phyloP scores from a whole-genome alignment of 2,329 filamentous ascomycete species.

The Pezicula neosporulosa region DNA sequence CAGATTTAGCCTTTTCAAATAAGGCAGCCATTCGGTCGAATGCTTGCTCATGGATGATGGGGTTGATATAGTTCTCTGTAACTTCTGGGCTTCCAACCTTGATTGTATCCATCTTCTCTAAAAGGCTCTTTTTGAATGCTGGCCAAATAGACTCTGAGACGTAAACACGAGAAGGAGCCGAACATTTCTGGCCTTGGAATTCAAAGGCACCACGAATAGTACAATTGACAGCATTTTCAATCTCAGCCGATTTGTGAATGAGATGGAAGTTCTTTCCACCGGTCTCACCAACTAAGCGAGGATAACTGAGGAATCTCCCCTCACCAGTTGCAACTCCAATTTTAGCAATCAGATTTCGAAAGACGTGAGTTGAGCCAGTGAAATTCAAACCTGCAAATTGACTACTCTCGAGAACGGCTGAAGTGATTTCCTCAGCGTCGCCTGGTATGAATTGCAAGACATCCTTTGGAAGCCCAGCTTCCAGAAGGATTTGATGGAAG shows the following conservation, averaged over 20 bases:
- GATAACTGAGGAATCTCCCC: slow-evolving; percentile 80
- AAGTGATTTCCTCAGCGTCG: slow-evolving; percentile 79
- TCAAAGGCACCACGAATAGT: slow-evolving; percentile 86
- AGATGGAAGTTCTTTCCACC: slow-evolving; percentile 94
- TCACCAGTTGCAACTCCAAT: slow-evolving; percentile 80
- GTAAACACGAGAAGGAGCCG: slow-evolving; percentile 77
- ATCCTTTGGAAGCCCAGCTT: slow-evolving; percentile 82
- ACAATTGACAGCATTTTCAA: slow-evolving; percentile 75
- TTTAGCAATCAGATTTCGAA: slow-evolving; percentile 82
- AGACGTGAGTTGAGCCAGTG: slow-evolving; percentile 88
- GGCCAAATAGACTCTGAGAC: slow-evolving; percentile 73
- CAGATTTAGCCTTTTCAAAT: slow-evolving; percentile 75
- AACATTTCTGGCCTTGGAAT: slow-evolving; percentile 90
- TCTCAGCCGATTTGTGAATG: slow-evolving; percentile 71
- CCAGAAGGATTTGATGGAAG: slow-evolving; percentile 83
- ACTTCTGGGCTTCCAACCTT: slow-evolving; percentile 65
- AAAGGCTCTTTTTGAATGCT: slow-evolving; percentile 63
- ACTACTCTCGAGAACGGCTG: slow-evolving; percentile 69
- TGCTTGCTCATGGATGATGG: slow-evolving; percentile 77
- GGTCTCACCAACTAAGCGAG: slow-evolving; percentile 85
- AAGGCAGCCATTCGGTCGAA: slow-evolving; percentile 77
- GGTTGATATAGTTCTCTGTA: slow-evolving; percentile 78
- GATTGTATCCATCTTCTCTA: slow-evolving; percentile 65
- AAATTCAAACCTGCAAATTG: slow-evolving; percentile 92
- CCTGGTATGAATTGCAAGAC: slow-evolving; percentile 95